phyloP scores from a whole-genome alignment of 805 yeast genomes.

The Starmerella gropengiesseri region DNA sequence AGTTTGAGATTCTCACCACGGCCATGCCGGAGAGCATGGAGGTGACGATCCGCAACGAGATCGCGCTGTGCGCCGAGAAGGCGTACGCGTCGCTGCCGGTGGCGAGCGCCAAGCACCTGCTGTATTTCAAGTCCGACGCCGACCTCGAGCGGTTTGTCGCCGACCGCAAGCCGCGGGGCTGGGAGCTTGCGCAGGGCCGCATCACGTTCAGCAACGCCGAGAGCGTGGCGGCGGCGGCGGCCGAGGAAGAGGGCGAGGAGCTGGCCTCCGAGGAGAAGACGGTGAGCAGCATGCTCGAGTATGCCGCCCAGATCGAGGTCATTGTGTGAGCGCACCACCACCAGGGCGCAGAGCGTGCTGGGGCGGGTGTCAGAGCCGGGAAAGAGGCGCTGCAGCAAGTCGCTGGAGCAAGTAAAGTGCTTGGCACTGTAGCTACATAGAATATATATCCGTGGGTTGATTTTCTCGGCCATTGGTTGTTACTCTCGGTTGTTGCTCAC shows the following conservation, averaged over 20 bases:
- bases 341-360: too few species aligned
- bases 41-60: conserved; percentile 72
- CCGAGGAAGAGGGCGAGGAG: conserved; percentile 31
- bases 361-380: too few species aligned
- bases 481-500: not conserved
- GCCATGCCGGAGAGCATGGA: conserved; percentile 39
- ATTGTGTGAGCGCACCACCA: conserved; percentile 45
- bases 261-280: conserved; percentile 35
- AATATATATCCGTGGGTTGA: too few species aligned
- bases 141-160: conserved; percentile 45
- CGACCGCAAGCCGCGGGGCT: conserved; percentile 37
- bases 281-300: conserved; percentile 64
- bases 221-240: conserved; percentile 38
- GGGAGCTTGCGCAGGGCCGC: conserved; percentile 44
- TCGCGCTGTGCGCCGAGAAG: conserved; percentile 69
- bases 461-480: too few species aligned
- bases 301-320: conserved; percentile 86
- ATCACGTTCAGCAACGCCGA: conserved; percentile 40
- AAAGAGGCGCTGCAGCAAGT: too few species aligned
- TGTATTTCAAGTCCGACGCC: conserved; percentile 54
- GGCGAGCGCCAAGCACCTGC: conserved; percentile 67
- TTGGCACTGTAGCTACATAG: too few species aligned
- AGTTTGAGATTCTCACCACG: conserved; percentile 66
- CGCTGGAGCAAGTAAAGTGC: too few species aligned
- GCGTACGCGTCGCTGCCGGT: conserved; percentile 70